phyloP scores from a whole-genome alignment of 2,329 filamentous ascomycete species.

The Sclerotinia subarctica region DNA sequence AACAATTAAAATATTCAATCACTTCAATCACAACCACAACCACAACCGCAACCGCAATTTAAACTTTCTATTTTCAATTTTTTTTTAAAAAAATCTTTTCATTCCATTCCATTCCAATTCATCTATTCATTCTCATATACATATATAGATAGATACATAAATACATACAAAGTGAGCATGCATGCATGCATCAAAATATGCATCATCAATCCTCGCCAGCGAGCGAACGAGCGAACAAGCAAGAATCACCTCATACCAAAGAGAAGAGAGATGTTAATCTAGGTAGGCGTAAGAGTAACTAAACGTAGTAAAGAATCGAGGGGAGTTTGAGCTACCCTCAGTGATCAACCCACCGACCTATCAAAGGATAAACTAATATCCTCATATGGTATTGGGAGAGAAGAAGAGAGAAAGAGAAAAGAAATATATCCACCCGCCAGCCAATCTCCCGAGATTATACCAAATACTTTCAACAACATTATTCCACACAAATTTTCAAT shows the following conservation, averaged over 20 bases:
- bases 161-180: background rate
- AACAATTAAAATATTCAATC: background rate
- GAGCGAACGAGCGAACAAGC: background rate
- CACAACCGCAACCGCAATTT: too few relatives aligned
- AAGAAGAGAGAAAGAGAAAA: slow-evolving; percentile 2
- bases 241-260: background rate
- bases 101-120: too few relatives aligned
- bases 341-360: background rate
- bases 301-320: background rate
- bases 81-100: background rate
- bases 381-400: too few relatives aligned
- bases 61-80: too few relatives aligned
- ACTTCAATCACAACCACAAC: background rate
- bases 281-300: background rate
- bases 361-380: too few relatives aligned
- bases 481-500: background rate
- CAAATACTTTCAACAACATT: background rate
- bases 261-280: slow-evolving; percentile 6
- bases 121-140: background rate
- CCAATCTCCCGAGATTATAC: background rate
- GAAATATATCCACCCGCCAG: slow-evolving; percentile 5
- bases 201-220: background rate
- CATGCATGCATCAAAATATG: background rate
- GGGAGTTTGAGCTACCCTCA: background rate
- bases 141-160: background rate